Evolutionary conservation across 2,329 filamentous ascomycete species (phyloP).

Genomic region (Fusarium neocosmosporiellum): DNA sequence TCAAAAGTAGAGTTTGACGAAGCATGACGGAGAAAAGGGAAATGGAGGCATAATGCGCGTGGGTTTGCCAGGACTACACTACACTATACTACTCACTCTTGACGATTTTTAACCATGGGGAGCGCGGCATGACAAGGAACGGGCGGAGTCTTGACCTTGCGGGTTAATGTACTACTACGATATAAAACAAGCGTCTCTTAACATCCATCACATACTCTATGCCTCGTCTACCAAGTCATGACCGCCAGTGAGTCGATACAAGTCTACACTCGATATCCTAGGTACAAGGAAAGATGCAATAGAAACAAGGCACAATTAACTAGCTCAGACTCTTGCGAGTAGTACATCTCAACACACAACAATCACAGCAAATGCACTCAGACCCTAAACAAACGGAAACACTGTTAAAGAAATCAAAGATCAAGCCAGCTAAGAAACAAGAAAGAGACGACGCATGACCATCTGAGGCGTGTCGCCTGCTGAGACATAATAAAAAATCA

Average conservation of each 20-base stretch:
- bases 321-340: constrained; percentile 1
- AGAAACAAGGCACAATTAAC: constrained; percentile 4
- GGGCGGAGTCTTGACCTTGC: constrained; percentile 33
- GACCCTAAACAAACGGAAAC: constrained; percentile 40
- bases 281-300: neutral
- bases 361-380: neutral
- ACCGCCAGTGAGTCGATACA: neutral
- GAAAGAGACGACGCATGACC: constrained; percentile 48
- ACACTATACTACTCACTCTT: constrained; percentile 27
- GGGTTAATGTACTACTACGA: constrained; percentile 36
- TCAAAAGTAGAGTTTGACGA: neutral
- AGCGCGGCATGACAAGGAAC: constrained; percentile 9
- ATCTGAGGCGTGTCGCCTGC: constrained; percentile 44
- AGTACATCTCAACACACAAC: neutral
- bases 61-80: constrained; percentile 22
- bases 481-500: constrained; percentile 48
- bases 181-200: constrained; percentile 37
- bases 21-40: neutral
- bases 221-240: neutral
- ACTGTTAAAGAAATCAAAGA: constrained; percentile 48
- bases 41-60: constrained; percentile 12
- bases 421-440: constrained; percentile 53
- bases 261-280: neutral
- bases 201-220: constrained; percentile 10
- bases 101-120: constrained; percentile 22